phyloP scores from a whole-genome alignment of 1,139 yeast species.

The Blastobotrys aristatus region DNA sequence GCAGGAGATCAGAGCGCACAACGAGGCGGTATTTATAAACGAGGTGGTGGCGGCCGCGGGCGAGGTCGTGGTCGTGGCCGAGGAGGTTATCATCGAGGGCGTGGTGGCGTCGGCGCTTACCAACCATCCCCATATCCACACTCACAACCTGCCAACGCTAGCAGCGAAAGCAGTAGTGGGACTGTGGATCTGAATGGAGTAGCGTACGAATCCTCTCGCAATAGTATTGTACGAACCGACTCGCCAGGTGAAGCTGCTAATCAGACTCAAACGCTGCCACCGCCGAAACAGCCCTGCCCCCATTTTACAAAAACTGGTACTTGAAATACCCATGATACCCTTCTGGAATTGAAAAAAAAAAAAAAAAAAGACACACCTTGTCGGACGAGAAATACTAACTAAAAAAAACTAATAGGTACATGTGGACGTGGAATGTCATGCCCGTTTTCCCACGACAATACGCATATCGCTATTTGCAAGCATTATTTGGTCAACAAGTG shows the following conservation, averaged over 20 bases:
- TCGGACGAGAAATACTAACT: not conserved
- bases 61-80: not conserved
- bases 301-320: constrained; percentile 34
- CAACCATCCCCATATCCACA: not conserved
- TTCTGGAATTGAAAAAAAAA: too few species aligned
- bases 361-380: too few species aligned
- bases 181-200: constrained; percentile 1
- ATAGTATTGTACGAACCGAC: not conserved
- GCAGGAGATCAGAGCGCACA: constrained; percentile 2
- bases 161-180: not conserved
- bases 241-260: not conserved
- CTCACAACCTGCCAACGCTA: not conserved
- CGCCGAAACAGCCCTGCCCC: constrained; percentile 26
- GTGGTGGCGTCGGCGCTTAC: constrained; percentile 3
- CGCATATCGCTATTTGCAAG: constrained; percentile 53
- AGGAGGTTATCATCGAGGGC: not conserved
- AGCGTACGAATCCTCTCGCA: not conserved
- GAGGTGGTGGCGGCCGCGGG: constrained; percentile 8
- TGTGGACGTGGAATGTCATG: constrained; percentile 54
- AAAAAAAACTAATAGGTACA: constrained; percentile 36
- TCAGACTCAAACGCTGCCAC: not conserved
- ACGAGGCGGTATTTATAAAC: constrained; percentile 5
- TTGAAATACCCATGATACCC: not conserved
- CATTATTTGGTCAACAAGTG: constrained; percentile 47
- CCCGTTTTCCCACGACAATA: constrained; percentile 49